Evolutionary conservation across 2,329 filamentous ascomycete species (phyloP).

Genomic region (Fusarium compactum): DNA sequence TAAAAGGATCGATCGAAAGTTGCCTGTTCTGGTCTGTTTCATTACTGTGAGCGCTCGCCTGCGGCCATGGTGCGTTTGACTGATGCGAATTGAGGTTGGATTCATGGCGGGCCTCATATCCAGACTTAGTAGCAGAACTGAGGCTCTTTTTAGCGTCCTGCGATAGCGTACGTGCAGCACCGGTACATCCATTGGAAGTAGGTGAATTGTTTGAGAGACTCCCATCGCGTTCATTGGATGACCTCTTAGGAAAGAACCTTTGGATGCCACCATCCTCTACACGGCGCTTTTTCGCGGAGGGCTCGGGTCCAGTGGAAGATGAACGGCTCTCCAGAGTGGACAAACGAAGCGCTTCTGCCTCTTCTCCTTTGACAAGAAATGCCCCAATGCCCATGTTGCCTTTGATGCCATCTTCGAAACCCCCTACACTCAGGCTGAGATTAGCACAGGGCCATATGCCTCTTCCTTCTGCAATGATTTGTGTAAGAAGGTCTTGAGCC

Average conservation of each 20-base stretch:
- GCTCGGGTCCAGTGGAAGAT: slow-evolving; percentile 39
- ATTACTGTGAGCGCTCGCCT: slow-evolving; percentile 31
- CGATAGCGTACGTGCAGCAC: slow-evolving; percentile 10
- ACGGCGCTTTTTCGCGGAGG: slow-evolving; percentile 49
- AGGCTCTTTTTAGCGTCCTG: slow-evolving; percentile 17
- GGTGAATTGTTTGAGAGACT: slow-evolving; percentile 39
- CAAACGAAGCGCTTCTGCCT: slow-evolving; percentile 60
- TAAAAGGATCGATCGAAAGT: slow-evolving; percentile 54
- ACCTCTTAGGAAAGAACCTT: slow-evolving; percentile 66
- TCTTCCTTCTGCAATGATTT: slow-evolving; percentile 80
- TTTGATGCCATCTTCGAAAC: slow-evolving; percentile 87
- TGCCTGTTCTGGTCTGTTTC: slow-evolving; percentile 45
- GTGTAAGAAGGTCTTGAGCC: slow-evolving; percentile 79
- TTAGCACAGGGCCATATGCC: slow-evolving; percentile 90
- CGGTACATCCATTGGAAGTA: background rate
- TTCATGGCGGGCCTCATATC: slow-evolving; percentile 36
- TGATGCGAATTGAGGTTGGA: slow-evolving; percentile 21
- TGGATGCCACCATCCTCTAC: slow-evolving; percentile 65
- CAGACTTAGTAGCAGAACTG: slow-evolving; percentile 17
- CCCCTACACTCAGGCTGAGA: slow-evolving; percentile 87
- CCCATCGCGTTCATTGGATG: slow-evolving; percentile 47
- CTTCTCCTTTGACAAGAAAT: slow-evolving; percentile 84
- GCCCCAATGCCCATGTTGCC: slow-evolving; percentile 88
- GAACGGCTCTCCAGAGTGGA: slow-evolving; percentile 39
- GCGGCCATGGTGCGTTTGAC: slow-evolving; percentile 18